These are phyloP conservation scores for Panus rudis DNA, from an alignment of 768 basidiomycete genomes.

Conservation along the genomic window DNA sequence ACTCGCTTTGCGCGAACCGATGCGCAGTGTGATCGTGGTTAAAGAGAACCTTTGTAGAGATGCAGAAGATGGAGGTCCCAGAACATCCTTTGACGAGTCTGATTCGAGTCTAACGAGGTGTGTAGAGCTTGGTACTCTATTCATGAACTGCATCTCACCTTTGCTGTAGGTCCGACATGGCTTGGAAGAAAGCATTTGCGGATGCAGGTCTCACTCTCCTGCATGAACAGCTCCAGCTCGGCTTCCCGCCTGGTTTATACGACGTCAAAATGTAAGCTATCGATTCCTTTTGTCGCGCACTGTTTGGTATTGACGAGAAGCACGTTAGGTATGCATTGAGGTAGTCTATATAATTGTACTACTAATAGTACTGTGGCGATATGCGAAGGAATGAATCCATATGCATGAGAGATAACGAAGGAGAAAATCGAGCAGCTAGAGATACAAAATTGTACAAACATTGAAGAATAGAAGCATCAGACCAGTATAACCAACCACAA, in stretches of 20 bases:
- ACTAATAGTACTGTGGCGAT: no score
- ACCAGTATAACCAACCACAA: no score
- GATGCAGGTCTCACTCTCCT: slow-evolving; percentile 68
- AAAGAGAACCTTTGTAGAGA: slow-evolving; percentile 89
- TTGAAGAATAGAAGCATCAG: no score
- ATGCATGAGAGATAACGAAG: no score
- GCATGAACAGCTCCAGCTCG: slow-evolving; percentile 71
- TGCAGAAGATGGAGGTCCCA: slow-evolving; percentile 38
- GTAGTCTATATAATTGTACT: slow-evolving; percentile 15
- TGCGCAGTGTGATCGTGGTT: slow-evolving; percentile 64
- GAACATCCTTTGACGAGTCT: slow-evolving; percentile 66
- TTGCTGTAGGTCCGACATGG: slow-evolving; percentile 62
- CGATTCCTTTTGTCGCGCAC: not conserved
- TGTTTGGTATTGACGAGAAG: not conserved
- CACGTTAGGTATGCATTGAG: slow-evolving; percentile 50
- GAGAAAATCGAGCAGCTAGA: no score
- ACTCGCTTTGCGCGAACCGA: slow-evolving; percentile 46
- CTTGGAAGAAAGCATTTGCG: slow-evolving; percentile 73
- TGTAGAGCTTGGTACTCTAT: slow-evolving; percentile 2
- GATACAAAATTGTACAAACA: no score
- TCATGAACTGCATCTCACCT: slow-evolving; percentile 5
- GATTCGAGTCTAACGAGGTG: slow-evolving; percentile 91
- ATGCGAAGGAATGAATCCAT: no score
- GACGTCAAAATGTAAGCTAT: slow-evolving; percentile 74
- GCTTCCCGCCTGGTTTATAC: slow-evolving; percentile 77